Percentiles rank a stretch among this genome's conserved stretches.
These are phyloP conservation scores for Aspergillus intermedius DNA, from an alignment of 2,329 filamentous ascomycete species.

Conservation along the genomic window DNA sequence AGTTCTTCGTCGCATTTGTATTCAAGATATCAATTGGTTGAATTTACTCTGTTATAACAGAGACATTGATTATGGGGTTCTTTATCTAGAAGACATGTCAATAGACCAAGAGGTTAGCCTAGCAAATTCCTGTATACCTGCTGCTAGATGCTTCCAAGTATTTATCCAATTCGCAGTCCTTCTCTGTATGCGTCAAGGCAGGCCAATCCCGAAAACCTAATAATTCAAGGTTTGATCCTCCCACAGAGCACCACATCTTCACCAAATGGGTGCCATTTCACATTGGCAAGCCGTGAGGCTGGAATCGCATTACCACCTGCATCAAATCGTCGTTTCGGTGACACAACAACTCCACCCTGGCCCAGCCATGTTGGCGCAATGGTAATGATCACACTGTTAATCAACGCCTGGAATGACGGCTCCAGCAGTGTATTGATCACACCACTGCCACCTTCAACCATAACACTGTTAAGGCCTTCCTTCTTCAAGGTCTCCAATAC, in stretches of 20 bases:
- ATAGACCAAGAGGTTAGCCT: background rate
- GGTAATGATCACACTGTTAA: slow-evolving; percentile 76
- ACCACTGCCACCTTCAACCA: slow-evolving; percentile 79
- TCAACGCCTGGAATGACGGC: slow-evolving; percentile 47
- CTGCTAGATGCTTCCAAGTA: background rate
- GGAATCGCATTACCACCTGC: slow-evolving; percentile 52
- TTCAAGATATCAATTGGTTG: background rate
- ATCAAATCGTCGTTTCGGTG: slow-evolving; percentile 52
- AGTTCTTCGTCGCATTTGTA: background rate
- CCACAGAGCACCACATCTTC: slow-evolving; percentile 77
- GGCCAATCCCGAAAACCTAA: background rate
- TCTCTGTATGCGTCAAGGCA: background rate
- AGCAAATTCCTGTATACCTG: background rate
- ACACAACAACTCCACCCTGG: slow-evolving; percentile 70
- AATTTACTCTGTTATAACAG: background rate
- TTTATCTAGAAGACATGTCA: background rate
- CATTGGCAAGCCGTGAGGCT: slow-evolving; percentile 51
- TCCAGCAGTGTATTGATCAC: slow-evolving; percentile 75
- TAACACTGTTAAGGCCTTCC: slow-evolving; percentile 65
- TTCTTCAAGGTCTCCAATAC: slow-evolving; percentile 51
- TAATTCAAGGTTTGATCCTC: slow-evolving; percentile 32
- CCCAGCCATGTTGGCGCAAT: slow-evolving; percentile 85
- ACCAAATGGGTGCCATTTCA: slow-evolving; percentile 70
- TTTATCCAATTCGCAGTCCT: background rate
- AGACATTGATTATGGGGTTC: background rate